phyloP scores from a whole-genome alignment of 2,329 filamentous ascomycete genomes.

The Venturia effusa region DNA sequence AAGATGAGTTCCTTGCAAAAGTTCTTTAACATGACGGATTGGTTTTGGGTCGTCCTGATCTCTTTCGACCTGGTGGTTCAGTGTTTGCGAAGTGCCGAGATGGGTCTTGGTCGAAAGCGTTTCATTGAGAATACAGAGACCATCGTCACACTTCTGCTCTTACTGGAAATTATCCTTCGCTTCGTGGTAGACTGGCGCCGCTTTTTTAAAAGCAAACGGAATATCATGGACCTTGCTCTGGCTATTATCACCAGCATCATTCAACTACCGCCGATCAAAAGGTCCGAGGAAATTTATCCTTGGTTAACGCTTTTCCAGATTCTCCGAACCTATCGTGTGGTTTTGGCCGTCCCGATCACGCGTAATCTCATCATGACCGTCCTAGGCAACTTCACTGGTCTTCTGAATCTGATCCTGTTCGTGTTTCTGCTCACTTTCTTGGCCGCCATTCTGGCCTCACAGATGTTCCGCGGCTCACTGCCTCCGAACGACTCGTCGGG shows the following conservation, averaged over 20 bases:
- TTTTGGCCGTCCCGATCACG: slow-evolving; percentile 79
- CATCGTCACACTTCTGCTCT: slow-evolving; percentile 64
- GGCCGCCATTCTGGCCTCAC: slow-evolving; percentile 82
- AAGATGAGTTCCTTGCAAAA: slow-evolving; percentile 47
- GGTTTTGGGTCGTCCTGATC: slow-evolving; percentile 74
- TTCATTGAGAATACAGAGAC: slow-evolving; percentile 67
- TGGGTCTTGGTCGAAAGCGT: slow-evolving; percentile 47
- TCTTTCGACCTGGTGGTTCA: slow-evolving; percentile 70
- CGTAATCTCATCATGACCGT: slow-evolving; percentile 78
- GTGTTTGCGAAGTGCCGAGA: slow-evolving; percentile 63
- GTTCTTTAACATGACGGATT: slow-evolving; percentile 61
- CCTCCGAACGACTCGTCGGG: slow-evolving; percentile 51
- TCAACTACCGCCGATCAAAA: slow-evolving; percentile 68
- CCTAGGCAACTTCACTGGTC: slow-evolving; percentile 81
- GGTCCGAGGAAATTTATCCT: slow-evolving; percentile 61
- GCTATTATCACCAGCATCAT: slow-evolving; percentile 77
- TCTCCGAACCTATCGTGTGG: slow-evolving; percentile 79
- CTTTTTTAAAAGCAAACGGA: slow-evolving; percentile 64
- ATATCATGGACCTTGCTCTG: slow-evolving; percentile 70
- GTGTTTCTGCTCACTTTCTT: slow-evolving; percentile 94
- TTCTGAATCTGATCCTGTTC: slow-evolving; percentile 89
- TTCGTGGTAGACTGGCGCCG: slow-evolving; percentile 68
- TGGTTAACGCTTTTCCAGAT: slow-evolving; percentile 94
- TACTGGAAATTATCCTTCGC: slow-evolving; percentile 72
- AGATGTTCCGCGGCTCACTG: slow-evolving; percentile 84